Evolutionary conservation across 495 filamentous ascomycete species (phyloP), one percentile per base, ranked within the genome.

Genomic region (Darksidea phi): DNA sequence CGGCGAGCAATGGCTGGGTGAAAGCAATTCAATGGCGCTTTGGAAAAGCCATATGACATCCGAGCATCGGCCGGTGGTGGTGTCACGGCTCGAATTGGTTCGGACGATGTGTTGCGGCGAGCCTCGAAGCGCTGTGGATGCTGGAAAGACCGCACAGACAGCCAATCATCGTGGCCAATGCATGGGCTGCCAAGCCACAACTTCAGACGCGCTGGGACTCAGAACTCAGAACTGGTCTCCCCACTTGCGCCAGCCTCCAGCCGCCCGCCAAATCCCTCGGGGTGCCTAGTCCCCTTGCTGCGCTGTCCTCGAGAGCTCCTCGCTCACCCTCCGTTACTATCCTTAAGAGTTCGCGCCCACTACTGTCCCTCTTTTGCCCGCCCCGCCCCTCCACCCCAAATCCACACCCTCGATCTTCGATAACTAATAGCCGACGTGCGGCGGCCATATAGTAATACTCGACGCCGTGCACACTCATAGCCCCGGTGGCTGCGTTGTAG

Each of bases 151-250:
- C 56, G 28, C 7, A 37, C 32, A 54, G 46, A 24, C 7, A 21
- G 53, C 60, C 60, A 63, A 63, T 63, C 45, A 63, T 12, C n/a
- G 6, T 1, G 45, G 25, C 32, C 24, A 52, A 50, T 57, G 60
- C 60, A 46, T 13, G 23, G 24, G n/a, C 26, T 11, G 63, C 63
- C 63, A 66, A 66, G 63, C 50, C 32, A 24, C 24, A 45, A 43
- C 38, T 50, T 61, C 48, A 56, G 42, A 61, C 63, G 52, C 57
- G 63, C 13, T 55, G 56, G 50, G 55, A 59, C 48, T 65, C 63
- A 66, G 63, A 66, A 50, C 55, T 52, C 63, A 66, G 63, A 66
- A 50, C 55, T 52, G 56, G 42, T 55, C 56, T 60, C 56, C 55
- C 56, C 56, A 66, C 57, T 56, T 49, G 56, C 47, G 56, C 63